Base-by-base conservation (phyloP, 768 basidiomycete species). In the Amanita polypyramis region DNA sequence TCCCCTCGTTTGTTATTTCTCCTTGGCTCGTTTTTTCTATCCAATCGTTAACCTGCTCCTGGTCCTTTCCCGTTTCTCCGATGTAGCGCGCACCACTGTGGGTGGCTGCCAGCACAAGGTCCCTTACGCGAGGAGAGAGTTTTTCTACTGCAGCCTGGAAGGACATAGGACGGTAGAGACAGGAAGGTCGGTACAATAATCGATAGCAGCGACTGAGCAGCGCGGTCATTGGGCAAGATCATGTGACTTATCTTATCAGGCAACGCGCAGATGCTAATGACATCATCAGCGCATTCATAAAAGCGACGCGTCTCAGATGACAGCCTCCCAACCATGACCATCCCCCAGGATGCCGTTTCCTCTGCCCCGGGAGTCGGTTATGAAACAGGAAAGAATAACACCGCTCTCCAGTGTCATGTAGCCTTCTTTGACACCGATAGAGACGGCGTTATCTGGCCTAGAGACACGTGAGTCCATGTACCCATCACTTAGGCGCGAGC, bases 11-110 rank as follows among this genome's bases (percentile, higher is more conserved):
- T 3, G 66, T 70, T 35, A 80, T 54, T 45, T 75, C 72, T 19
- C 72, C 71, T 49, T 66, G 61, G 10, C 66, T 71, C 17, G 80
- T 72, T 60, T 76, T 85, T 52, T 78, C 76, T 55, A 90, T 77
- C 86, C 88, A 91, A 50, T 65, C 67, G 19, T 68, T 59, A 23
- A 91, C 77, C 56, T 85, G 81, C 39, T 68, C 65, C 62, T 77
- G 68, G 57, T 86, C 83, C 52, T 70, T 66, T 55, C 82, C 79
- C 15, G 73, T 72, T 55, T 69, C 71, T 17, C 84, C 85, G 38
- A 73, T 52, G 20, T 65, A 58, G 45, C 63, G 58, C 42, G 62
- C 59, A 23, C 70, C 75, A 51, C 75, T 67, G 50, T 72, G 63
- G 25, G 71, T 70, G 23, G 62, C 67, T 25, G 65, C 60, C 41